These are phyloP conservation scores for Colletotrichum neosansevieriae DNA, from an alignment of 2,329 filamentous ascomycete genomes.

Conservation along the genomic window DNA sequence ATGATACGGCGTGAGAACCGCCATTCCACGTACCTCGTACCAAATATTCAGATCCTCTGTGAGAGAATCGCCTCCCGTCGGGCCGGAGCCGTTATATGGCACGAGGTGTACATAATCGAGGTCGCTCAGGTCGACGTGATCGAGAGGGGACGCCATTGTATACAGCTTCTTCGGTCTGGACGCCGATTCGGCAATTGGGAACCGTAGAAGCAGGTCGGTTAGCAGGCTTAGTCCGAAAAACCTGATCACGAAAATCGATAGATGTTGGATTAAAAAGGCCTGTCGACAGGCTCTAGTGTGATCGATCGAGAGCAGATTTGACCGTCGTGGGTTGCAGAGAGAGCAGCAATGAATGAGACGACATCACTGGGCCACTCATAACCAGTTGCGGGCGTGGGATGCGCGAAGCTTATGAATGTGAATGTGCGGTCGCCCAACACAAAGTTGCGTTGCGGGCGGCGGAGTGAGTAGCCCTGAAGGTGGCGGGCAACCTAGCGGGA, in stretches of 20 bases:
- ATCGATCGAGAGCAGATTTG: conserved; percentile 25
- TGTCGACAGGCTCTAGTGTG: conserved; percentile 29
- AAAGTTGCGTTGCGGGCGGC: conserved; percentile 40
- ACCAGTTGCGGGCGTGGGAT: conserved; percentile 12
- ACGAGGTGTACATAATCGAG: conserved; percentile 60
- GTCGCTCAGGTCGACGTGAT: conserved; percentile 55
- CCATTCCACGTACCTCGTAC: conserved; percentile 71
- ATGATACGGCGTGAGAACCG: background rate
- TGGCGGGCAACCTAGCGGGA: conserved; percentile 38
- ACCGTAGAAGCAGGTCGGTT: background rate
- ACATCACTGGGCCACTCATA: background rate
- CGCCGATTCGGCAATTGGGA: conserved; percentile 28
- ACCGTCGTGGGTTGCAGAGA: conserved; percentile 28
- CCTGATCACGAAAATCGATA: background rate
- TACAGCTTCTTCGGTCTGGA: conserved; percentile 12
- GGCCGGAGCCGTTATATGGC: conserved; percentile 73
- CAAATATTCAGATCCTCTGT: conserved; percentile 80
- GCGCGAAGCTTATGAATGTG: conserved; percentile 40
- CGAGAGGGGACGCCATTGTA: conserved; percentile 44
- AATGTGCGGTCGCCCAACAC: conserved; percentile 14
- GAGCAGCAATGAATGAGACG: conserved; percentile 24
- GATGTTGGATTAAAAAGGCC: conserved; percentile 1
- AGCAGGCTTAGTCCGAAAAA: background rate
- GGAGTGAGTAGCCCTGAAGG: conserved; percentile 37
- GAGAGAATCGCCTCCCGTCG: conserved; percentile 76